phyloP scores from a whole-genome alignment of 2,329 filamentous ascomycete species.

The Colletotrichum cereale region DNA sequence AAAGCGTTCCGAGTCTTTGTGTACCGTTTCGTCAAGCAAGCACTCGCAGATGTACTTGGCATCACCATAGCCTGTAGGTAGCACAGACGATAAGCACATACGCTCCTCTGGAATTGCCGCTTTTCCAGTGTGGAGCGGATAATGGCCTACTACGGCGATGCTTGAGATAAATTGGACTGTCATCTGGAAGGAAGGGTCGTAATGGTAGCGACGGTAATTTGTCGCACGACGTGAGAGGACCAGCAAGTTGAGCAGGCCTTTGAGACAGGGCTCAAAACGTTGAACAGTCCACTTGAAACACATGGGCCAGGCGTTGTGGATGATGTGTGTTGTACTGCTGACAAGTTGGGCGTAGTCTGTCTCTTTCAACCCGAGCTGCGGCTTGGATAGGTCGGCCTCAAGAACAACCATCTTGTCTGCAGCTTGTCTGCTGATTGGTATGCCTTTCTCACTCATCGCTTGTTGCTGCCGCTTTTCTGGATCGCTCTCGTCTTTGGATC shows the following conservation, averaged over 20 bases:
- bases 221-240: slow-evolving; percentile 52
- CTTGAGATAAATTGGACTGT: slow-evolving; percentile 59
- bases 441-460: neutral
- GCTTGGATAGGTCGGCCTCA: slow-evolving; percentile 44
- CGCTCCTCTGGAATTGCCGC: slow-evolving; percentile 57
- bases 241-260: slow-evolving; percentile 60
- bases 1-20: slow-evolving; percentile 55
- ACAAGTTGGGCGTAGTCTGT: slow-evolving; percentile 54
- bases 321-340: slow-evolving; percentile 59
- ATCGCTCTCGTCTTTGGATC: neutral
- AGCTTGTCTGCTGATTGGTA: neutral
- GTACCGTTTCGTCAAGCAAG: slow-evolving; percentile 62
- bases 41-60: slow-evolving; percentile 64
- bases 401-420: neutral
- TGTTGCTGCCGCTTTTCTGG: slow-evolving; percentile 9
- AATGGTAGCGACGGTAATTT: slow-evolving; percentile 42
- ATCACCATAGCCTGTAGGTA: slow-evolving; percentile 64
- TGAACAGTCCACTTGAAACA: slow-evolving; percentile 53
- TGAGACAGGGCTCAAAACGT: slow-evolving; percentile 58
- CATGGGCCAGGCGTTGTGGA: slow-evolving; percentile 67
- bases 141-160: slow-evolving; percentile 52
- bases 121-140: slow-evolving; percentile 44
- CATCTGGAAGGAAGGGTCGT: slow-evolving; percentile 44
- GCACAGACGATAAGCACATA: slow-evolving; percentile 53
- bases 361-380: slow-evolving; percentile 55